phyloP scores from a whole-genome alignment of 129 eudicot genomes.

The Flaveria trinervia region DNA sequence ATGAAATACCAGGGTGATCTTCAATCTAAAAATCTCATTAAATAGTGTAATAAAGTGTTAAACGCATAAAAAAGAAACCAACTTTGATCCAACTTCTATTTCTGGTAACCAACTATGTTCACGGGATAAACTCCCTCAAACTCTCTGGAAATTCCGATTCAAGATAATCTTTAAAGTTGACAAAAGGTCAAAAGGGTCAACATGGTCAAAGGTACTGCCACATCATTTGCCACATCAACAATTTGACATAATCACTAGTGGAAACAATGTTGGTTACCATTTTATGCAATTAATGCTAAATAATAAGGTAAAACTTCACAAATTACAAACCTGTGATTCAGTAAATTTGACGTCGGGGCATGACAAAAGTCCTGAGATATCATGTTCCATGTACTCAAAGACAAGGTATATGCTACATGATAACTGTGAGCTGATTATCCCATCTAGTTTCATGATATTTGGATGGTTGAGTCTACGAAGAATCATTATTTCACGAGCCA shows the following conservation, averaged over 20 bases:
- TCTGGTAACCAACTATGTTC: background rate
- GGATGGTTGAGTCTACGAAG: constrained; percentile 95
- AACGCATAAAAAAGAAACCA: constrained; percentile 1
- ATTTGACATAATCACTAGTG: background rate
- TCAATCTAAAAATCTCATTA: background rate
- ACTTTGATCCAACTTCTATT: background rate
- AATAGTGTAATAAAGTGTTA: background rate
- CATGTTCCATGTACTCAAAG: constrained; percentile 97
- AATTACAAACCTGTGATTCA: constrained; percentile 73
- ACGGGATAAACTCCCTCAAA: background rate
- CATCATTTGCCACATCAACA: background rate
- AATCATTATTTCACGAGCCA: constrained; percentile 88
- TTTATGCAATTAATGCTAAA: background rate
- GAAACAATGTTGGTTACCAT: constrained; percentile 1
- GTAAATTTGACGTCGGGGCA: constrained; percentile 71
- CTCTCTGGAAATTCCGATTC: background rate
- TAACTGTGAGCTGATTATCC: constrained; percentile 70
- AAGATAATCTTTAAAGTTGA: background rate
- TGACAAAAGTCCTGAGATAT: constrained; percentile 79
- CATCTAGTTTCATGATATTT: constrained; percentile 80
- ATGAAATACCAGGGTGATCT: constrained; percentile 9
- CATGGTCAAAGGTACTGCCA: background rate
- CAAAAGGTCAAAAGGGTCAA: background rate
- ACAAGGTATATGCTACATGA: constrained; percentile 92
- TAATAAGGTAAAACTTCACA: constrained; percentile 1